Percentiles rank a stretch among this genome's conserved stretches.
Conservation (phyloP, 441 rosid species). For the Croton laevigatus region DNA sequence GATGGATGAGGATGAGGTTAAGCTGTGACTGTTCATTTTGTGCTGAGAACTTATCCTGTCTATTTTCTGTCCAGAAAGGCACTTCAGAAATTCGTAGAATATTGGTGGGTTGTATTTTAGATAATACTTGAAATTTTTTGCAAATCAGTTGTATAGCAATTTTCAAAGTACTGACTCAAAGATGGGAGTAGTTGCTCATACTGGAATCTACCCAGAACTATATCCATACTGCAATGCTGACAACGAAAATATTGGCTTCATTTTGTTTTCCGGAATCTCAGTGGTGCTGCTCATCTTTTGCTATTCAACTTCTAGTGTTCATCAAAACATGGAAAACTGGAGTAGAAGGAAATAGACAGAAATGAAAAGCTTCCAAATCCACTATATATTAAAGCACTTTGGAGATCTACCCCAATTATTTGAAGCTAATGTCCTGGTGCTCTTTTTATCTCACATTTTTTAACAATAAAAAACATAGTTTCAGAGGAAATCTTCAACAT, state of each 20-base stretch:
- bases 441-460: neutral
- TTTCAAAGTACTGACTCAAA: neutral
- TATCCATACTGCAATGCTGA: neutral
- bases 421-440: neutral
- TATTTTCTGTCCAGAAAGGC: neutral
- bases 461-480: neutral
- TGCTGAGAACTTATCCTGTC: neutral
- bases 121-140: neutral
- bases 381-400: neutral
- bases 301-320: no score
- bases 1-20: constrained; percentile 10
- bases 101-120: neutral
- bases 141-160: constrained; percentile 6
- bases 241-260: neutral
- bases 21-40: neutral
- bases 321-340: no score
- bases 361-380: neutral
- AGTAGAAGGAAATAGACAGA: no score
- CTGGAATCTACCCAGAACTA: neutral
- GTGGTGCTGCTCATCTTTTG: no score
- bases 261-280: no score
- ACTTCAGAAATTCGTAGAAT: neutral
- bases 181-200: neutral
- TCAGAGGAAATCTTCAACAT: neutral
- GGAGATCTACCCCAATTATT: neutral